These are phyloP conservation scores for Fusarium sp. DNA, from an alignment of 2,329 filamentous ascomycete genomes.

Conservation along the genomic window DNA sequence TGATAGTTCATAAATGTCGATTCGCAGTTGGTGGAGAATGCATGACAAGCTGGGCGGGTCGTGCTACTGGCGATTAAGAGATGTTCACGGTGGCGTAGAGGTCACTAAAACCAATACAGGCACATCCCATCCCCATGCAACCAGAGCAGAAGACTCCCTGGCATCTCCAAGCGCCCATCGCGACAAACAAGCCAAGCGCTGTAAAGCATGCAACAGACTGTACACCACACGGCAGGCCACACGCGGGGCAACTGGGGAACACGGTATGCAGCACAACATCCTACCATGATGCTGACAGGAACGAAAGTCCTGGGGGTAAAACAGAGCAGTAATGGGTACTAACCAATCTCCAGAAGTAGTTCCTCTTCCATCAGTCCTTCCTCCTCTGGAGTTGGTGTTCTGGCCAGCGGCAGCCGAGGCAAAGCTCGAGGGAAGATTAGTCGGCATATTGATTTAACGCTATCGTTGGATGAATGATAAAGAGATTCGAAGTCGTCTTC, in stretches of 20 bases:
- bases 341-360: slow-evolving; percentile 78
- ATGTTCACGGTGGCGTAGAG: neutral
- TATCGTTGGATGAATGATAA: slow-evolving; percentile 22
- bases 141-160: neutral
- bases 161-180: slow-evolving; percentile 9
- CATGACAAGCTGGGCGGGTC: slow-evolving; percentile 5
- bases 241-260: slow-evolving; percentile 25
- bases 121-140: neutral
- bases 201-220: slow-evolving; percentile 16
- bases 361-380: slow-evolving; percentile 67
- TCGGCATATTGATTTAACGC: slow-evolving; percentile 65
- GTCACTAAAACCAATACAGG: neutral
- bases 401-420: slow-evolving; percentile 85
- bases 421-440: slow-evolving; percentile 84
- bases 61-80: slow-evolving; percentile 1
- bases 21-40: slow-evolving; percentile 2
- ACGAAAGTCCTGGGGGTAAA: neutral
- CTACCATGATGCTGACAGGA: slow-evolving; percentile 16
- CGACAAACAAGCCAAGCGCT: slow-evolving; percentile 21
- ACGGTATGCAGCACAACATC: slow-evolving; percentile 38
- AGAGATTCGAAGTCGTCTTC: slow-evolving; percentile 20
- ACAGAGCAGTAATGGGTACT: slow-evolving; percentile 50
- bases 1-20: neutral
- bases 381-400: slow-evolving; percentile 68
- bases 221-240: slow-evolving; percentile 11